Evolutionary conservation across 441 rosid species (phyloP), one percentile per base, ranked within the genome.

Genomic region (Populus hybrid): DNA sequence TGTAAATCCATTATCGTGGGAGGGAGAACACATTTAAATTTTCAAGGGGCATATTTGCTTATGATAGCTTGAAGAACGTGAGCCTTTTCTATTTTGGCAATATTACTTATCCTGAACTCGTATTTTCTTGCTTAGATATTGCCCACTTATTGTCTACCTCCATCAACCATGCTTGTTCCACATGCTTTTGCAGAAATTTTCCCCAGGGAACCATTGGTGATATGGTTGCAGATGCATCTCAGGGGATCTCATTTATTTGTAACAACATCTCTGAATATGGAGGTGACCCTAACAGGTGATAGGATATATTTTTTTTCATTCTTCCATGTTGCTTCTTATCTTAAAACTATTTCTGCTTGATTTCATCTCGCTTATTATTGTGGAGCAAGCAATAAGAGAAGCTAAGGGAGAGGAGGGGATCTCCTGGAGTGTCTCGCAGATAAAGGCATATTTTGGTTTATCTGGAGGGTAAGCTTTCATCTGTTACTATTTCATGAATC

Each of bases 141-240:
- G 70, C 71, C 57, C 78, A 3, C 42, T 68, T 71, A 9, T 38
- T 38, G 42, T 38, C 11, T 38, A 38, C 11, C 42, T 38, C 42
- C 42, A 38, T 38, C 42, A 38, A 38, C 42, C 42, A 38, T 38
- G 1, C 42, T 38, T 38, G 42, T 38, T 38, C 0, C 3, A 38
- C 42, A 38, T 38, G 42, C 42, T 71, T 34, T 61, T 54, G 85
- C 89, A 95, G 99, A 88, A 96, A 96, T 84, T 96, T 96, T 76
- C 99, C 99, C 77, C 97, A 96, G 83, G 99, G 98, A 79, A 96
- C 97, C 70, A 88, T 96, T 50, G 89, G 96, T 78, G 98, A 95
- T 82, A 95, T 94, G 99, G 95, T 92, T 66, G 73, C 77, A 32
- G 99, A 95, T 89, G 88, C 84, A 32, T 81, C 94, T 76, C 84